These are phyloP conservation scores for Aspergillus novofumigatus DNA, from an alignment of 2,329 filamentous ascomycete genomes.

Conservation along the genomic window DNA sequence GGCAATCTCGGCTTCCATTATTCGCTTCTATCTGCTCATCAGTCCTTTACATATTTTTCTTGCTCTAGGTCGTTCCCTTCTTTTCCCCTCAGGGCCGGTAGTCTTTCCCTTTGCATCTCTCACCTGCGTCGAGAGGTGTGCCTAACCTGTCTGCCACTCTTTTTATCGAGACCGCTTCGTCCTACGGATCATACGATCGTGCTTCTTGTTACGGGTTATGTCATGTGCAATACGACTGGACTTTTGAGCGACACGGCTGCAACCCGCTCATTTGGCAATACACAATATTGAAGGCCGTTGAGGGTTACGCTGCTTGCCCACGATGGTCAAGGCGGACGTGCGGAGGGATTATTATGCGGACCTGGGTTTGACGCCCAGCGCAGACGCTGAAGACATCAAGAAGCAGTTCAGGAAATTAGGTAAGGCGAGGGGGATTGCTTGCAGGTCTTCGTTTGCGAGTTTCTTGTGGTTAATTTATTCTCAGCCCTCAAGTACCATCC, in stretches of 20 bases:
- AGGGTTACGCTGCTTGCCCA: slow-evolving; percentile 23
- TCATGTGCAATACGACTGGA: slow-evolving; percentile 18
- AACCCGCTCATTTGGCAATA: slow-evolving; percentile 8
- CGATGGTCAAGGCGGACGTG: slow-evolving; percentile 65
- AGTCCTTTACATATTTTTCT: background rate
- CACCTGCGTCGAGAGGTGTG: background rate
- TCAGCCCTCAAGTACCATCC: slow-evolving; percentile 80
- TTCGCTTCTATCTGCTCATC: background rate
- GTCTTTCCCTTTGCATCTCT: background rate
- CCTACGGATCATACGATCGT: background rate
- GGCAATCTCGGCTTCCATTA: background rate
- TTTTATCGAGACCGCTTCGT: background rate
- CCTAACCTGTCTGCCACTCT: background rate
- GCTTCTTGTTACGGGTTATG: slow-evolving; percentile 16
- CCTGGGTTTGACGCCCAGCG: slow-evolving; percentile 65
- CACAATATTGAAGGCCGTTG: background rate
- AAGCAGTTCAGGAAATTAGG: slow-evolving; percentile 82
- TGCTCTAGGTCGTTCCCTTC: background rate
- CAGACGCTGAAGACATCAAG: slow-evolving; percentile 71
- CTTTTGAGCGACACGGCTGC: slow-evolving; percentile 10
- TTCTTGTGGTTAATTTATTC: slow-evolving; percentile 5
- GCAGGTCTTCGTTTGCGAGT: background rate
- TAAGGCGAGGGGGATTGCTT: slow-evolving; percentile 34
- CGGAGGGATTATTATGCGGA: slow-evolving; percentile 81
- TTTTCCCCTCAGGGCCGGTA: background rate